A percentile compares a stretch with the other conserved stretches of the same genome.
Conservation (phyloP, 176 grass and related monocot genomes). For the Oryza australiensis region DNA sequence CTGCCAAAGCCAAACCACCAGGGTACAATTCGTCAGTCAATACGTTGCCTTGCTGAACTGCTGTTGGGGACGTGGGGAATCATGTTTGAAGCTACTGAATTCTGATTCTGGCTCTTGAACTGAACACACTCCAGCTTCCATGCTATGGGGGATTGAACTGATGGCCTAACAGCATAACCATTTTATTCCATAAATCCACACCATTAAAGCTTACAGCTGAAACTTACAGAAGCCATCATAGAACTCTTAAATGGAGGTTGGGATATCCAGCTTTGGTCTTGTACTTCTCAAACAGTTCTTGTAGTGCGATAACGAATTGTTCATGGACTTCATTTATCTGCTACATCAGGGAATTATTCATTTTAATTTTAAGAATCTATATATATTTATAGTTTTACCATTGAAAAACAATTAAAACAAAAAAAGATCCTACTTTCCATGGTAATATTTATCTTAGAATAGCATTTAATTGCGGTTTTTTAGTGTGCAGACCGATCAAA, state of each 20-base stretch:
- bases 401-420: neutral
- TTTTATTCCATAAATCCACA: neutral
- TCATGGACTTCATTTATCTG: conserved; percentile 82
- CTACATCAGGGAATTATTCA: conserved; percentile 9
- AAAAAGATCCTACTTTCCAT: neutral
- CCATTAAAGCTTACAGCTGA: neutral
- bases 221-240: conserved; percentile 40
- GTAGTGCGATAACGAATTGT: conserved; percentile 56
- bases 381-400: neutral
- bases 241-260: conserved; percentile 59
- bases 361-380: neutral
- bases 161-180: neutral
- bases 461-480: neutral
- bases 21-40: neutral
- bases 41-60: neutral
- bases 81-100: neutral
- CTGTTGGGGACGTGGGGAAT: neutral
- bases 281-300: conserved; percentile 79
- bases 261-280: conserved; percentile 68
- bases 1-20: neutral
- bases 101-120: neutral
- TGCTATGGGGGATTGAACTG: neutral
- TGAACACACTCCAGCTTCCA: neutral
- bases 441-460: neutral
- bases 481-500: neutral